Evolutionary conservation across 148 eudicot species (phyloP).

Genomic region (Camellia granthamiana): DNA sequence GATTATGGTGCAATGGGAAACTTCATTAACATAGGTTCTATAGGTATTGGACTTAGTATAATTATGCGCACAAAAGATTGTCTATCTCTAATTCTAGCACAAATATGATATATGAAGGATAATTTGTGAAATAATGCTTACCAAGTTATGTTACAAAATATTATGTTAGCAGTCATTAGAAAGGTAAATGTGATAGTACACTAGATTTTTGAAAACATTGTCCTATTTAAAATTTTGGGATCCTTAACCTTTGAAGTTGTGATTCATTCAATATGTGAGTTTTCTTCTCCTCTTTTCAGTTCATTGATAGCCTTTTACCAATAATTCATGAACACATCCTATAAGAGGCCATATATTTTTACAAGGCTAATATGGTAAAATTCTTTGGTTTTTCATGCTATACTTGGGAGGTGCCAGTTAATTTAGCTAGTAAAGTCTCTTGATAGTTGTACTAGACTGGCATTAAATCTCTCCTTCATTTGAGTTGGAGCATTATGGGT

Average conservation of each 20-base stretch:
- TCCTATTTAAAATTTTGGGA: not conserved
- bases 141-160: not conserved
- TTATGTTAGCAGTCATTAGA: not conserved
- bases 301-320: not conserved
- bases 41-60: slow-evolving; percentile 46
- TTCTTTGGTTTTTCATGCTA: not conserved
- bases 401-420: not conserved
- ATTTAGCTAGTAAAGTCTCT: not conserved
- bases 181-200: not conserved
- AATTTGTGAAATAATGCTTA: not conserved
- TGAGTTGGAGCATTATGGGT: not conserved
- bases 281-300: not conserved
- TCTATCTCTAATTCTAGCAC: not conserved
- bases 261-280: not conserved
- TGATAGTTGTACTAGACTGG: not conserved
- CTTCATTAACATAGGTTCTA: slow-evolving; percentile 83
- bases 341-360: not conserved
- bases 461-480: not conserved
- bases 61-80: not conserved
- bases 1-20: slow-evolving; percentile 86
- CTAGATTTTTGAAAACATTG: too few relatives aligned
- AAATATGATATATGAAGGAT: not conserved
- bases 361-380: not conserved
- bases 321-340: not conserved
- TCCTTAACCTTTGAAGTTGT: not conserved